Conservation (phyloP, 2,329 filamentous ascomycete species). For the Emergomyces orientalis region DNA sequence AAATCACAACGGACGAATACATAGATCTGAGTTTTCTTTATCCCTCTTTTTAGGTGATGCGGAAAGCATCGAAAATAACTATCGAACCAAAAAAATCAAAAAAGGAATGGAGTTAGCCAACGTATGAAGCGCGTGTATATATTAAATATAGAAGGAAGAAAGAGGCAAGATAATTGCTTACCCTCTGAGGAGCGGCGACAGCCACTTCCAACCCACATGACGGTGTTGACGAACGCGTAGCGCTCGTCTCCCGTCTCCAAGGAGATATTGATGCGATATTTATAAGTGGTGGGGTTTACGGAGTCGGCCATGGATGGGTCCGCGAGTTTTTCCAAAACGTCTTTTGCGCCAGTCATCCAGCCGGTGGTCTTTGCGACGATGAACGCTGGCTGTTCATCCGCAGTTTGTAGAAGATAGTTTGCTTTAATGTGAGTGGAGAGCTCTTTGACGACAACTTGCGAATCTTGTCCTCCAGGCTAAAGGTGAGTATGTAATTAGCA, state of each 20-base stretch:
- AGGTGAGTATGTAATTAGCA: constrained; percentile 6
- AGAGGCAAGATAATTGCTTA: constrained; percentile 18
- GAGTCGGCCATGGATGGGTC: constrained; percentile 38
- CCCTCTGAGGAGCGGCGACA: constrained; percentile 40
- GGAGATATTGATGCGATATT: constrained; percentile 39
- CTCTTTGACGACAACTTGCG: constrained; percentile 41
- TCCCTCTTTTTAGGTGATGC: constrained; percentile 23
- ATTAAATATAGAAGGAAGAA: neutral
- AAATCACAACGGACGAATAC: neutral
- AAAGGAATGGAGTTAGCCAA: constrained; percentile 9
- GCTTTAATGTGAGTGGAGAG: constrained; percentile 38
- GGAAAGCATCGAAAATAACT: constrained; percentile 33
- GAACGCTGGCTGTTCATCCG: constrained; percentile 42
- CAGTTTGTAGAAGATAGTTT: constrained; percentile 42
- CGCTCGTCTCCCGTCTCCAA: constrained; percentile 44
- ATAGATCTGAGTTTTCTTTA: neutral
- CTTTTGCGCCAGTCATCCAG: constrained; percentile 42
- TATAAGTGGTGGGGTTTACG: constrained; percentile 41
- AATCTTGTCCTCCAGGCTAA: constrained; percentile 43
- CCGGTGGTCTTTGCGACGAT: constrained; percentile 40
- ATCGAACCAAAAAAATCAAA: neutral
- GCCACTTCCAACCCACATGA: constrained; percentile 44
- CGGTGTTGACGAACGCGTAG: constrained; percentile 41
- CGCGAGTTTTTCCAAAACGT: constrained; percentile 41
- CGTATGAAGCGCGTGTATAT: neutral